Base-by-base conservation (phyloP, 768 basidiomycete species). In the Boletus rubescentipes region DNA sequence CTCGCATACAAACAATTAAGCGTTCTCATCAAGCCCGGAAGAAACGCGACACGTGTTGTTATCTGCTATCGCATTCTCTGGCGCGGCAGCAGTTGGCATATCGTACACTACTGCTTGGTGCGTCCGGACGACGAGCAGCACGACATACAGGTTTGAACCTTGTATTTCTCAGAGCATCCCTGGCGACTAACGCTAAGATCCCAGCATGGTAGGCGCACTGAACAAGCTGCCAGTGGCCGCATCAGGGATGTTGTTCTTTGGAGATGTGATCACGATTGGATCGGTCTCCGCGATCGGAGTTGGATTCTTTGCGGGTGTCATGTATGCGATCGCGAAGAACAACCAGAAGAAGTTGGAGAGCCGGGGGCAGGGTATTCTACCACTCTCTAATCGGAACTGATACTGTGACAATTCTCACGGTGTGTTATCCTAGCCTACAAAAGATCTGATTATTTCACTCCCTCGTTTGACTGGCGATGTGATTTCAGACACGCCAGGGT, bases 71-170 rank as follows among this genome's bases (percentile, higher is more conserved):
- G 89, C 84, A 4, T 94, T 98, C 72, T 98, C 96, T 21, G 97
- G 97, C n/a, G 93, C 92, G 0, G 94, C 91, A 6, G 96, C 97
- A 5, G 97, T 97, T 30, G 93, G 93, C 42, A 99, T 99, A 64
- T 98, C 94, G 12, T 99, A 94, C 69, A 93, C 94, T 9, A 99
- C 97, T 9, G 96, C 97, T 10, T 99, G 97, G 97, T 98, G 97
- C 68, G 84, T 99, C 31, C 86, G 97, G 44, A 87, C 87, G 20
- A 98, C 96, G 29, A 92, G 90, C 60, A 98, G 95, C 58, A 98
- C 97, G 41, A 99, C 97, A n/a, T 99, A 98, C 75, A 95, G 92
- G 88, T 89, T 54, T 45, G 79, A 61, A 21, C 39, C 21, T 49
- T 14, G 39, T 16, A 37, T 16, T 37, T 6, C 30, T 37, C 26